A percentile compares a stretch with the other conserved stretches of the same genome.
These are phyloP conservation scores for Solanum tarapatanum DNA, from an alignment of 257 asterid genomes.

Conservation along the genomic window DNA sequence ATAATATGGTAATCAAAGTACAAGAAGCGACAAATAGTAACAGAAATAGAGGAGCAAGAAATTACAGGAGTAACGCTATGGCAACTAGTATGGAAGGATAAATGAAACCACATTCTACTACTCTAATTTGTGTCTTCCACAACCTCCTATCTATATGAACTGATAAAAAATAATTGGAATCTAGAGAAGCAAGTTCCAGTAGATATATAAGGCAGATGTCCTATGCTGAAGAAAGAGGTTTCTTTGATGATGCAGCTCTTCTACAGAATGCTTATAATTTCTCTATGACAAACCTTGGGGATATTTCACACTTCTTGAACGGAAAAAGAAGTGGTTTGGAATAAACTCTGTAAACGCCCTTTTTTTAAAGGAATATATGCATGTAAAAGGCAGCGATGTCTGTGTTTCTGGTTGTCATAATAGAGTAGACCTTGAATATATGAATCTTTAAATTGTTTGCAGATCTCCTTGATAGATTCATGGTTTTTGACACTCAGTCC, in stretches of 20 bases:
- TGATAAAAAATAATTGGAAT: background rate
- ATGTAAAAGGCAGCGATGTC: background rate
- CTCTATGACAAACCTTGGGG: background rate
- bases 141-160: background rate
- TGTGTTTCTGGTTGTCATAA: background rate
- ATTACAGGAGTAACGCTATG: background rate
- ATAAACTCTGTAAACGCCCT: background rate
- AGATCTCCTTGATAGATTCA: slow-evolving; percentile 79
- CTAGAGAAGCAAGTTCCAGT: background rate
- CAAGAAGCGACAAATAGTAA: background rate
- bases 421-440: background rate
- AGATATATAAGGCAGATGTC: background rate
- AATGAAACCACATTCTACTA: background rate
- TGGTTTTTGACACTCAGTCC: slow-evolving; percentile 61
- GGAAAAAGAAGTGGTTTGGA: background rate
- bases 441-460: background rate
- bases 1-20: background rate
- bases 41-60: background rate
- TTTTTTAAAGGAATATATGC: background rate
- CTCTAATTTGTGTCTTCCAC: background rate
- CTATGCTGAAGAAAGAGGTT: background rate
- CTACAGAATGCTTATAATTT: background rate
- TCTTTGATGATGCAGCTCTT: background rate
- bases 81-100: background rate
- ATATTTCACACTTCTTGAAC: background rate